These are phyloP conservation scores for Beauveria rudraprayagi DNA, from an alignment of 2,329 filamentous ascomycete genomes.

Conservation along the genomic window DNA sequence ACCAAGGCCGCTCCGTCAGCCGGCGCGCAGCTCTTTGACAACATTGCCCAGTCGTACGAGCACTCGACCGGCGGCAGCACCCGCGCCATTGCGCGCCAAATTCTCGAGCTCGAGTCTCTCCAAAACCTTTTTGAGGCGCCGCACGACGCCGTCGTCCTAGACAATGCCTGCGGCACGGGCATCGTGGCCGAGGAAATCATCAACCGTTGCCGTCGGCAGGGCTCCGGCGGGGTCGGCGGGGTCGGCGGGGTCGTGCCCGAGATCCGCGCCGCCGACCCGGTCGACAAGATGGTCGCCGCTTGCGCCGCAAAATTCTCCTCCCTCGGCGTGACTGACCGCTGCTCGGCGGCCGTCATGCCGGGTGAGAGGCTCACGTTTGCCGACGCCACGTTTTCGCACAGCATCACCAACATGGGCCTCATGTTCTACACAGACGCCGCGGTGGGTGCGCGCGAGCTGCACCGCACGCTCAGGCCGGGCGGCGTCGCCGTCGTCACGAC, in stretches of 20 bases:
- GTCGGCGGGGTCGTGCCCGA: background rate
- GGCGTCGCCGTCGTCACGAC: conserved; percentile 29
- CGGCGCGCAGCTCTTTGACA: background rate
- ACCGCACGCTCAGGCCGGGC: conserved; percentile 28
- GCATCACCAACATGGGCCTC: conserved; percentile 31
- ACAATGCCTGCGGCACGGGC: conserved; percentile 22
- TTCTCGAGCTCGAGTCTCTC: conserved; percentile 5
- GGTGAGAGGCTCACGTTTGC: conserved; percentile 19
- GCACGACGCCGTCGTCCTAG: conserved; percentile 15
- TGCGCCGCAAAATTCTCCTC: conserved; percentile 12
- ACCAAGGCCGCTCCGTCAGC: background rate
- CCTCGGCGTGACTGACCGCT: conserved; percentile 6
- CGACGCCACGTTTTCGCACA: conserved; percentile 28
- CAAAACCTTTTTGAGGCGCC: background rate
- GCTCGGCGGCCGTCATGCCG: conserved; percentile 13
- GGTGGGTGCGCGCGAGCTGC: conserved; percentile 27
- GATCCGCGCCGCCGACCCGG: conserved; percentile 16
- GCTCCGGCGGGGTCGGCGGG: background rate
- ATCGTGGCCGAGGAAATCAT: conserved; percentile 18
- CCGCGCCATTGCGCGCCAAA: conserved; percentile 13
- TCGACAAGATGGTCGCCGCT: conserved; percentile 16
- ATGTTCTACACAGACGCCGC: conserved; percentile 25
- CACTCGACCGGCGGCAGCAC: conserved; percentile 14
- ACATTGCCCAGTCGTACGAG: conserved; percentile 15
- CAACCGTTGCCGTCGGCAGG: background rate